Evolutionary conservation across 805 yeast species (phyloP).

Genomic region (Starmerella bacillaris): DNA sequence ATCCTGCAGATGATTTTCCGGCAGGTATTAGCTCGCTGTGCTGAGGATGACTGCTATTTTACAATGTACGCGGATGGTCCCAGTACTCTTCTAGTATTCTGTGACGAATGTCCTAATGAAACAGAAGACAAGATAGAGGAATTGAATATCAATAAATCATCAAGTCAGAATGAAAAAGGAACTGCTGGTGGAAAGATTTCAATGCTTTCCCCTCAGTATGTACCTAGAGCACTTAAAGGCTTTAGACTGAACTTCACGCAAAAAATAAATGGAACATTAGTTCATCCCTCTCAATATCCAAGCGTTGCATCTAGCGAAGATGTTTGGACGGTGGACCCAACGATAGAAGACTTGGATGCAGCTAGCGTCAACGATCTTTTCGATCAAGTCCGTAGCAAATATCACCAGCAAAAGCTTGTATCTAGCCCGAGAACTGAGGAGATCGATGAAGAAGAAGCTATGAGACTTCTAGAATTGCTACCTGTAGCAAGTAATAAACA

Average conservation of each 20-base stretch:
- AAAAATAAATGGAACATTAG: constrained; percentile 13
- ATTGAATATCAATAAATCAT: no score
- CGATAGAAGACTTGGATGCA: constrained; percentile 12
- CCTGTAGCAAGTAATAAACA: constrained; percentile 19
- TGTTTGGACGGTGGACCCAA: constrained; percentile 25
- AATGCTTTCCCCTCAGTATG: not conserved
- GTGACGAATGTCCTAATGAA: constrained; percentile 3
- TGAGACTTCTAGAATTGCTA: constrained; percentile 16
- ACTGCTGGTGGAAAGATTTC: not conserved
- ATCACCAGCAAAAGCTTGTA: constrained; percentile 18
- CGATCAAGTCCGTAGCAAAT: constrained; percentile 18
- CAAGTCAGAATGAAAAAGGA: no score
- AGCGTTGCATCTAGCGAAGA: constrained; percentile 15
- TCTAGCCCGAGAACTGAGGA: constrained; percentile 16
- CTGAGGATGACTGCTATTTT: constrained; percentile 12
- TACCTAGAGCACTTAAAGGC: constrained; percentile 11
- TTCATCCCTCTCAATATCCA: constrained; percentile 19
- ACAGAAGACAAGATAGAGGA: not conserved
- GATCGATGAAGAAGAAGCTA: constrained; percentile 15
- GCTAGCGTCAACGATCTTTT: constrained; percentile 12
- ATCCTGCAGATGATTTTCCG: constrained; percentile 32
- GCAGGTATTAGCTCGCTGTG: constrained; percentile 18
- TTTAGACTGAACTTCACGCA: constrained; percentile 13
- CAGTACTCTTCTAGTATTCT: constrained; percentile 18
- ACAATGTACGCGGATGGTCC: constrained; percentile 14